These are phyloP conservation scores for Saturnispora zaruensis DNA, from an alignment of 805 yeast species.

Conservation along the genomic window DNA sequence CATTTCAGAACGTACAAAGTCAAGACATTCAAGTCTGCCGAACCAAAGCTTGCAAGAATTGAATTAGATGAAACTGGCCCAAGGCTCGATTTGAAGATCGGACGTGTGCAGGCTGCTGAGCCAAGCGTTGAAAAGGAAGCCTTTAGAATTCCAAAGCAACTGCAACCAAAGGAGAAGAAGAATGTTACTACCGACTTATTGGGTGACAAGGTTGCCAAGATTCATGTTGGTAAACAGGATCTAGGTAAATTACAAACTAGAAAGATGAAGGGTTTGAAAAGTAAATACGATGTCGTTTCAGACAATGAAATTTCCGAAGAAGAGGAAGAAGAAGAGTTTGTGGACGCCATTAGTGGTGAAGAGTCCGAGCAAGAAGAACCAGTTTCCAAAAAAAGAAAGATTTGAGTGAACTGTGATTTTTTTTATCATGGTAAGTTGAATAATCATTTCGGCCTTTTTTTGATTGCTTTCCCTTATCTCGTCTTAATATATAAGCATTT, in stretches of 20 bases:
- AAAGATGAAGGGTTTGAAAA: constrained; percentile 96
- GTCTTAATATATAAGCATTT: not conserved
- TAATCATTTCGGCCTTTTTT: not conserved
- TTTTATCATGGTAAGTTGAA: not conserved
- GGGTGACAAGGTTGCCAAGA: constrained; percentile 96
- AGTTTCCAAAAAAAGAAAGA: constrained; percentile 22
- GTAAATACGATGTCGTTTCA: constrained; percentile 65
- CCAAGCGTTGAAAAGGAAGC: constrained; percentile 93
- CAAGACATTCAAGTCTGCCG: constrained; percentile 65
- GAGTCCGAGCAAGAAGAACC: constrained; percentile 14
- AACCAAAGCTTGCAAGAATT: constrained; percentile 86
- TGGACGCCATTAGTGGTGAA: constrained; percentile 22
- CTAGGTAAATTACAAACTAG: constrained; percentile 84
- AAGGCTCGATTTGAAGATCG: constrained; percentile 84
- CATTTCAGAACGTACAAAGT: constrained; percentile 87
- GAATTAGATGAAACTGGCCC: constrained; percentile 96
- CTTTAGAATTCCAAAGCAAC: constrained; percentile 64
- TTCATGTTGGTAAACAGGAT: constrained; percentile 95
- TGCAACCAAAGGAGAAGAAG: constrained; percentile 77
- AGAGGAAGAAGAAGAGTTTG: constrained; percentile 21
- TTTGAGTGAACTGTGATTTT: constrained; percentile 8
- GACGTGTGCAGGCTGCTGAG: constrained; percentile 73
- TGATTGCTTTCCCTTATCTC: not conserved
- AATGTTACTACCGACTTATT: constrained; percentile 76
- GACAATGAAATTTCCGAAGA: constrained; percentile 41